A percentile compares a stretch with the other conserved stretches of the same genome.
Conservation (phyloP, 768 basidiomycete genomes). For the Porpolomopsis calyptriformis region DNA sequence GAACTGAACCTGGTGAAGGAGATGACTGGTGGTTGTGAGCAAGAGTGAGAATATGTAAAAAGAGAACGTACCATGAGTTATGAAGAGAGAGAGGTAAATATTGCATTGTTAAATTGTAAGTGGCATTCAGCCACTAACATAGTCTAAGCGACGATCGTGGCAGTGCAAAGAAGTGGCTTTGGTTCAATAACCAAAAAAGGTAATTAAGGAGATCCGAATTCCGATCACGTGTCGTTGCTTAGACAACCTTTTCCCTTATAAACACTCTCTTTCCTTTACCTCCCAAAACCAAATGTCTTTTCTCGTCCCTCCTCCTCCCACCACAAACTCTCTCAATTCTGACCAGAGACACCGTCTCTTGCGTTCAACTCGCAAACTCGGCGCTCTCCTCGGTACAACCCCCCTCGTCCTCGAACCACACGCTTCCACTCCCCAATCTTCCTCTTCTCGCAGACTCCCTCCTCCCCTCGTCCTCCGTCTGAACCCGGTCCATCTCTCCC, state of each 20-base stretch:
- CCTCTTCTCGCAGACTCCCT: neutral
- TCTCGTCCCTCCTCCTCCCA: constrained; percentile 30
- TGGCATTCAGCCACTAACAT: too few relatives aligned
- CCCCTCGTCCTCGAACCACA: constrained; percentile 25
- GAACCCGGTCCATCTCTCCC: neutral
- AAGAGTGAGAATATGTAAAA: too few relatives aligned
- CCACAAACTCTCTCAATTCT: constrained; percentile 36
- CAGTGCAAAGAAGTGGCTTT: too few relatives aligned
- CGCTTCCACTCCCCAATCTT: constrained; percentile 3
- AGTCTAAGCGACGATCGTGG: too few relatives aligned
- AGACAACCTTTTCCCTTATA: neutral
- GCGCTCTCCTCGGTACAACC: constrained; percentile 39
- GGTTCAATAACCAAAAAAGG: too few relatives aligned
- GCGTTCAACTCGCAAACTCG: constrained; percentile 48
- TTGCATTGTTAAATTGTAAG: too few relatives aligned
- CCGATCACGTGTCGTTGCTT: too few relatives aligned
- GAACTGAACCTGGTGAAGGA: too few relatives aligned
- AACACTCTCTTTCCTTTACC: neutral
- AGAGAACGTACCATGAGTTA: too few relatives aligned
- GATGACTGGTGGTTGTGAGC: too few relatives aligned
- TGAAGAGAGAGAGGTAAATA: too few relatives aligned
- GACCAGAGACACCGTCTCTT: constrained; percentile 43
- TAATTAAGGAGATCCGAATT: too few relatives aligned
- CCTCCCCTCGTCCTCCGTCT: neutral
- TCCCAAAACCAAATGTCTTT: neutral